A percentile compares a stretch with the other conserved stretches of the same genome.
Evolutionary conservation across 805 yeast genomes (phyloP).

Genomic region (Sugiyamaella americana): DNA sequence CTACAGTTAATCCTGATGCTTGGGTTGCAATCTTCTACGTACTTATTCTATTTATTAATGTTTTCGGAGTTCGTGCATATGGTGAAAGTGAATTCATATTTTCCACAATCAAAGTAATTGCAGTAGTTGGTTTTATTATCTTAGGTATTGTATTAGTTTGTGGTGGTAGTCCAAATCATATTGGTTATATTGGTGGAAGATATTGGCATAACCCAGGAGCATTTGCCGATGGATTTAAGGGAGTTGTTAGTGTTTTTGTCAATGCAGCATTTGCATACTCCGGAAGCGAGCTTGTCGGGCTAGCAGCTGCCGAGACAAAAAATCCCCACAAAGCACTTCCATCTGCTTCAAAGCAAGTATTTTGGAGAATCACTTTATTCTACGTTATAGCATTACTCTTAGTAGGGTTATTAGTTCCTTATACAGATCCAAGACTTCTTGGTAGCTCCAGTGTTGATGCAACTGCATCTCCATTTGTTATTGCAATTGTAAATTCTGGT

Average conservation of each 20-base stretch:
- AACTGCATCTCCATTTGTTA: constrained; percentile 64
- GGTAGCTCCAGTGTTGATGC: constrained; percentile 46
- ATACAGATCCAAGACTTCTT: constrained; percentile 43
- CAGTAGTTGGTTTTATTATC: constrained; percentile 55
- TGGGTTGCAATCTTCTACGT: constrained; percentile 54
- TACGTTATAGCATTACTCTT: constrained; percentile 54
- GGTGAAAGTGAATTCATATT: constrained; percentile 67
- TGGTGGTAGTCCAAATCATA: constrained; percentile 57
- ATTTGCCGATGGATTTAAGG: constrained; percentile 61
- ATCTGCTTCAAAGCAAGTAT: constrained; percentile 70
- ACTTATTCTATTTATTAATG: constrained; percentile 43
- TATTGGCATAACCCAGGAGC: constrained; percentile 60
- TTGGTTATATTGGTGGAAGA: constrained; percentile 49
- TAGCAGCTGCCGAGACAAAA: constrained; percentile 71
- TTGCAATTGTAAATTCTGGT: constrained; percentile 59
- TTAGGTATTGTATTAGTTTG: constrained; percentile 43
- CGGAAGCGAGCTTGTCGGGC: constrained; percentile 68
- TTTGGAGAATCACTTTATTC: constrained; percentile 72
- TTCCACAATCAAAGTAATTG: constrained; percentile 50
- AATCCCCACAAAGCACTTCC: constrained; percentile 66
- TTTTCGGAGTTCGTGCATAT: constrained; percentile 52
- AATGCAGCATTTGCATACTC: constrained; percentile 74
- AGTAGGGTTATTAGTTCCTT: constrained; percentile 71
- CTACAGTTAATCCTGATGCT: constrained; percentile 47
- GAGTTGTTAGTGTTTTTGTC: constrained; percentile 65